Conservation (phyloP, 2,329 filamentous ascomycete species). For the Tolypocladium tropicale region DNA sequence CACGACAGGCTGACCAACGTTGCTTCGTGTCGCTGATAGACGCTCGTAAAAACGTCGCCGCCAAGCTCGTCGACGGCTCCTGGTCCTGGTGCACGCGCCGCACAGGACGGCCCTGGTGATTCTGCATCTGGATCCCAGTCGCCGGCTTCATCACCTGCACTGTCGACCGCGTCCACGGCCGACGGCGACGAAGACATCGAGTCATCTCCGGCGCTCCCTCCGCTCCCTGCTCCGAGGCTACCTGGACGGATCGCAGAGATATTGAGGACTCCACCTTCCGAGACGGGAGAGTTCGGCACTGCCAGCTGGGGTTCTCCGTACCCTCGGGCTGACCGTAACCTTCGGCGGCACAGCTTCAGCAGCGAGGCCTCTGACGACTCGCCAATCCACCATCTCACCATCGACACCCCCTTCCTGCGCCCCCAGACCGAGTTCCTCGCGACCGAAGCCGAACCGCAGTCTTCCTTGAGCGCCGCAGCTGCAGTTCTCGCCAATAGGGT, state of each 20-base stretch:
- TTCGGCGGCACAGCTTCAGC: constrained; percentile 41
- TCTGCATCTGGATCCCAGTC: constrained; percentile 23
- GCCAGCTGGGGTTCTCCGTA: constrained; percentile 92
- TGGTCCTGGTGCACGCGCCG: constrained; percentile 46
- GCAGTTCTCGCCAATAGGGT: constrained; percentile 55
- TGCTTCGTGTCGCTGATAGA: constrained; percentile 14
- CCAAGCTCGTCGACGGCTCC: constrained; percentile 34
- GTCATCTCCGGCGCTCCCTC: constrained; percentile 47
- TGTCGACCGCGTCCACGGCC: constrained; percentile 52
- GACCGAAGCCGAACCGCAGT: constrained; percentile 15
- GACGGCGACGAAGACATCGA: constrained; percentile 43
- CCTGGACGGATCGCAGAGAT: constrained; percentile 44
- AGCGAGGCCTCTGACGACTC: constrained; percentile 51
- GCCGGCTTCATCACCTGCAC: constrained; percentile 46
- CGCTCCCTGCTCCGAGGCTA: constrained; percentile 48
- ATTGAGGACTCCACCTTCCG: constrained; percentile 41
- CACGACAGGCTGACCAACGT: constrained; percentile 17
- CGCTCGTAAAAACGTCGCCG: constrained; percentile 45
- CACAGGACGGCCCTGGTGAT: constrained; percentile 44
- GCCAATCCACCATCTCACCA: constrained; percentile 49
- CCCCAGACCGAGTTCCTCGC: constrained; percentile 37
- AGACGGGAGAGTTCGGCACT: constrained; percentile 42
- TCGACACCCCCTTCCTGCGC: constrained; percentile 52
- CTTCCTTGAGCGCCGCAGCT: constrained; percentile 41
- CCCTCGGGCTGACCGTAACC: constrained; percentile 49